Percentiles rank a stretch among this genome's conserved stretches.
These are phyloP conservation scores for Beauveria caledonica DNA, from an alignment of 2,329 filamentous ascomycete genomes.

Conservation along the genomic window DNA sequence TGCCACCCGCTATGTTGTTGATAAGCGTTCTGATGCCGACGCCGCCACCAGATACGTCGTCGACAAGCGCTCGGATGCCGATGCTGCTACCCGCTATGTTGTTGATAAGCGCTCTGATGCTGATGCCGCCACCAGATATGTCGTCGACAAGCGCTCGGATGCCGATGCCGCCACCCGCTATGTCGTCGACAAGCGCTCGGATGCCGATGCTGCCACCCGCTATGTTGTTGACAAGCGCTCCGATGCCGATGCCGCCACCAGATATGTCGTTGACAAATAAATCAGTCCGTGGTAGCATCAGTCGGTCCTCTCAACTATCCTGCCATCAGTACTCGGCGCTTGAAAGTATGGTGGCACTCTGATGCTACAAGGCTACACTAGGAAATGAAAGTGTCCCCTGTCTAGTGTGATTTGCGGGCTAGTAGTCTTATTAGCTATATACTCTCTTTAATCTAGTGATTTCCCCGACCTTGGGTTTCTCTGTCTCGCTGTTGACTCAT, in stretches of 20 bases:
- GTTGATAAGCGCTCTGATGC: not conserved
- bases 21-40: not conserved
- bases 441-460: not conserved
- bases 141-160: not conserved
- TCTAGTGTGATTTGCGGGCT: not conserved
- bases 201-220: not conserved
- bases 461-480: not conserved
- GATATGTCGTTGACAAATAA: constrained; percentile 6
- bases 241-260: not conserved
- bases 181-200: not conserved
- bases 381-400: not conserved
- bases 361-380: not conserved
- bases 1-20: not conserved
- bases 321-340: not conserved
- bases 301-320: not conserved
- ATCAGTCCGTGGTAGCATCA: not conserved
- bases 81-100: not conserved
- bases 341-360: not conserved
- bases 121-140: not conserved
- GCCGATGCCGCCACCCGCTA: not conserved
- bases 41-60: not conserved
- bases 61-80: not conserved
- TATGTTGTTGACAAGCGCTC: constrained; percentile 7
- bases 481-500: not conserved
- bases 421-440: not conserved